Conservation (phyloP, 1,284 basidiomycete species). For the Pterula multifida region DNA sequence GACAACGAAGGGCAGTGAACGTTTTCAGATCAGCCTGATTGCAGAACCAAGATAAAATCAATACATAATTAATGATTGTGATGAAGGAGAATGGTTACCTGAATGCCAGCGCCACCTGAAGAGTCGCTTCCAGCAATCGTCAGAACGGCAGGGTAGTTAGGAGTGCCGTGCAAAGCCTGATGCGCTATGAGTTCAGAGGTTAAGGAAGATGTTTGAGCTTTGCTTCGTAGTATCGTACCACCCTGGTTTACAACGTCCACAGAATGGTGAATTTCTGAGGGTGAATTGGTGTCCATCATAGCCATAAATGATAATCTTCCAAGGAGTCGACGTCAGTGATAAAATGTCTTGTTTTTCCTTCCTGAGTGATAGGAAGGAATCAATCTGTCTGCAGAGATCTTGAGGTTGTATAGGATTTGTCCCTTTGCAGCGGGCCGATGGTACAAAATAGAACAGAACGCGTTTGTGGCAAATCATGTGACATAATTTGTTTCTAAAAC, state of each 20-base stretch:
- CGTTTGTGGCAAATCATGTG: constrained; percentile 1
- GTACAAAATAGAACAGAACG: no score
- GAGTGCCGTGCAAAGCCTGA: no score
- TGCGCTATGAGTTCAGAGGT: neutral
- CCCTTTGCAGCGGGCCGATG: no score
- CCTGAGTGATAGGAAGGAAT: no score
- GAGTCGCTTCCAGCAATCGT: constrained; percentile 84
- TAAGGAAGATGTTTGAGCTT: neutral
- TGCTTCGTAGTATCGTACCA: neutral
- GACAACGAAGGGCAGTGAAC: constrained; percentile 69
- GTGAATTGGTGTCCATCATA: neutral
- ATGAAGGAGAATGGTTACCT: constrained; percentile 31
- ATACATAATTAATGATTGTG: neutral
- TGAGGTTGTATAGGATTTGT: no score
- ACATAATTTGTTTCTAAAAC: neutral
- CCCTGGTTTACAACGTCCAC: neutral
- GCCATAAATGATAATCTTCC: neutral
- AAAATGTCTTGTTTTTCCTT: no score
- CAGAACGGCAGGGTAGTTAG: constrained; percentile 24
- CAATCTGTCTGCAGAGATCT: no score
- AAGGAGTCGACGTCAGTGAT: neutral
- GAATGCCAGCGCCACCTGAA: constrained; percentile 85
- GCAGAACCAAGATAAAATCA: constrained; percentile 2
- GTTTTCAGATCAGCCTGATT: constrained; percentile 79
- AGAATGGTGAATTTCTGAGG: neutral